These are phyloP conservation scores for Apiospora pterosperma DNA, from an alignment of 2,329 filamentous ascomycete genomes.

Conservation along the genomic window DNA sequence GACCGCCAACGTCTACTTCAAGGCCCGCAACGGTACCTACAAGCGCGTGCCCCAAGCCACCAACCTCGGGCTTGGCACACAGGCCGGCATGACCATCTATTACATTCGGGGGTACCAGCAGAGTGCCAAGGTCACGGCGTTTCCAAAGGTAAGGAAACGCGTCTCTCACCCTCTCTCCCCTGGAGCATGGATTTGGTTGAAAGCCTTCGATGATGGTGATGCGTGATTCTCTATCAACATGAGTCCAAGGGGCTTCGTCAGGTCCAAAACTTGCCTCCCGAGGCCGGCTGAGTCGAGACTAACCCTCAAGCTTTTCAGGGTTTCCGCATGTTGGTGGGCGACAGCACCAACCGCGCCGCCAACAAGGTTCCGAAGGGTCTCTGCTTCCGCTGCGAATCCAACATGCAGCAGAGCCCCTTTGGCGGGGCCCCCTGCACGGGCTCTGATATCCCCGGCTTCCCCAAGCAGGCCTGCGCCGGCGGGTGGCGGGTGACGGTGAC, in stretches of 20 bases:
- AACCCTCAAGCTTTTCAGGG: conserved; percentile 13
- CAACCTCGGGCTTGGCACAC: conserved; percentile 25
- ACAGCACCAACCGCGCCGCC: conserved; percentile 21
- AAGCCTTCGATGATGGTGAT: background rate
- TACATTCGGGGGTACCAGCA: conserved; percentile 28
- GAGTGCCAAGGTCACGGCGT: conserved; percentile 24
- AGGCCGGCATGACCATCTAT: conserved; percentile 28
- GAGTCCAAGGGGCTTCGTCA: background rate
- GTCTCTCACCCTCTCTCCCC: background rate
- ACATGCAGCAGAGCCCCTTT: conserved; percentile 28
- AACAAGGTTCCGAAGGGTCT: conserved; percentile 25
- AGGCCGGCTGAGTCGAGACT: background rate
- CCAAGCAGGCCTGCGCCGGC: conserved; percentile 14
- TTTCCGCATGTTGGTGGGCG: conserved; percentile 29
- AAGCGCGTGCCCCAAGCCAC: conserved; percentile 28
- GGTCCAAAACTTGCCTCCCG: conserved; percentile 5
- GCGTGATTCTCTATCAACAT: background rate
- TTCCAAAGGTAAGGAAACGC: conserved; percentile 20
- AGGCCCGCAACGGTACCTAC: conserved; percentile 27
- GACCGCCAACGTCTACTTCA: conserved; percentile 30
- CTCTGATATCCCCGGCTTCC: conserved; percentile 26
- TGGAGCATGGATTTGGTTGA: background rate
- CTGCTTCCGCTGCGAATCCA: conserved; percentile 27
- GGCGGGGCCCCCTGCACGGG: conserved; percentile 28
- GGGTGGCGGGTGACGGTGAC: background rate